Base-by-base conservation (phyloP, 768 basidiomycete species). In the Clathrus columnatus region DNA sequence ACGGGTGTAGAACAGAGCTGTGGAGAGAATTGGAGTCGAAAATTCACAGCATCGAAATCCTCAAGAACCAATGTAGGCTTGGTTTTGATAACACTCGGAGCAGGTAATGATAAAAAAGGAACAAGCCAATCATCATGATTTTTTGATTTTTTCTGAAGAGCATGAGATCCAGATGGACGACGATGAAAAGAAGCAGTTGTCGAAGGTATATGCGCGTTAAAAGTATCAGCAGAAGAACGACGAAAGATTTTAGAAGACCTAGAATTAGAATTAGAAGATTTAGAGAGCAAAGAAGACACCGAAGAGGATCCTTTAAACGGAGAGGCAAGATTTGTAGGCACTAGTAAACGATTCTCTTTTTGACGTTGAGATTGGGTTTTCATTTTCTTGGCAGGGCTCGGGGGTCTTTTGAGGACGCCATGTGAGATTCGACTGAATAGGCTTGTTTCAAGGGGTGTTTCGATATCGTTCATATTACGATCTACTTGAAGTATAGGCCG, bases 121-220 rank as follows among this genome's bases (percentile, higher is more conserved):
- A 55, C 24, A 8, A 55, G 42, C 54, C 54, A 55, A 28, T 55
- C 45, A 18, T 55, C 42, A 29, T 28, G 29, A 47, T 26, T 36
- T 36, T n/a, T 17, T 18, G 42, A 8, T 30, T 55, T 55, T 10
- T 23, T 26, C 26, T 55, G 45, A 10, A 47, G 26, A 14, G 46
- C 46, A 24, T 55, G 54, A 18, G 54, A 55, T n/a, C 54, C 54
- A 8, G 54, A 55, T 2, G 54, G 44, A 17, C 46, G 54, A 29
- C 54, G 54, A 17, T 47, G 44, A 26, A 55, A 55, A 26, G 54
- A 27, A 24, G 30, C 23, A 27, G 52, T 32, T 28, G 11, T 36
- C n/a, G 43, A 30, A 28, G 54, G 48, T 47, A 42, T 47, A 55
- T 55, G 54, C 46, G 54, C 44, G 27, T 29, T 26, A 26, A 30